Evolutionary conservation across 1,139 yeast genomes (phyloP).

Genomic region (Candida tunisiensis): DNA sequence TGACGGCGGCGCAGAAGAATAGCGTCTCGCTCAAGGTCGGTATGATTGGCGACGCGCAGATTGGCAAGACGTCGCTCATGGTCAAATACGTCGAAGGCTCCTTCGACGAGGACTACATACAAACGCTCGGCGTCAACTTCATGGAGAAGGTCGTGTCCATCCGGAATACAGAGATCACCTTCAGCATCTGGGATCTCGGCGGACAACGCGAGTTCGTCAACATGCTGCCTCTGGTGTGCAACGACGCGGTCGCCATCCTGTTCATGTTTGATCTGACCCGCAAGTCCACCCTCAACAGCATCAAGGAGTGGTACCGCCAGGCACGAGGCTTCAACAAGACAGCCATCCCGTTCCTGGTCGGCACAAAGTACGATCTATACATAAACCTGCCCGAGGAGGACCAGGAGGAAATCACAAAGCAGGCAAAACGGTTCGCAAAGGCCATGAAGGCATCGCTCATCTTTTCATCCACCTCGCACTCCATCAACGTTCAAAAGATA

Average conservation of each 20-base stretch:
- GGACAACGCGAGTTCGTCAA: constrained; percentile 94
- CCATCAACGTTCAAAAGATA: constrained; percentile 86
- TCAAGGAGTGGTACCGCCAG: constrained; percentile 92
- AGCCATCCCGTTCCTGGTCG: constrained; percentile 84
- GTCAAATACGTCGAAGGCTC: constrained; percentile 92
- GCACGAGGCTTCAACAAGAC: constrained; percentile 80
- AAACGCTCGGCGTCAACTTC: constrained; percentile 88
- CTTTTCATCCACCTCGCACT: constrained; percentile 85
- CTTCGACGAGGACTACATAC: constrained; percentile 84
- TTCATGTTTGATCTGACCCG: constrained; percentile 89
- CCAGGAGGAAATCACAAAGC: constrained; percentile 72
- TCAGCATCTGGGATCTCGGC: constrained; percentile 93
- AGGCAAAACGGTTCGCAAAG: constrained; percentile 72
- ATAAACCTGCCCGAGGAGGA: constrained; percentile 66
- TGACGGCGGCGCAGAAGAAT: constrained; percentile 11
- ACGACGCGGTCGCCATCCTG: constrained; percentile 85
- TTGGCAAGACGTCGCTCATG: constrained; percentile 96
- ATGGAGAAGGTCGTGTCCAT: constrained; percentile 84
- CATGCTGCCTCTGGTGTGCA: constrained; percentile 87
- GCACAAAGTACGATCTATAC: constrained; percentile 87
- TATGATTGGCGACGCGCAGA: constrained; percentile 89
- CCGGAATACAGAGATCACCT: constrained; percentile 77
- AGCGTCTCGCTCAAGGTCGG: constrained; percentile 79
- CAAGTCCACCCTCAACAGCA: constrained; percentile 67
- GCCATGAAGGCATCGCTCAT: constrained; percentile 87